Base-by-base conservation (phyloP, 345 rosid genomes). In the Viola odorata region DNA sequence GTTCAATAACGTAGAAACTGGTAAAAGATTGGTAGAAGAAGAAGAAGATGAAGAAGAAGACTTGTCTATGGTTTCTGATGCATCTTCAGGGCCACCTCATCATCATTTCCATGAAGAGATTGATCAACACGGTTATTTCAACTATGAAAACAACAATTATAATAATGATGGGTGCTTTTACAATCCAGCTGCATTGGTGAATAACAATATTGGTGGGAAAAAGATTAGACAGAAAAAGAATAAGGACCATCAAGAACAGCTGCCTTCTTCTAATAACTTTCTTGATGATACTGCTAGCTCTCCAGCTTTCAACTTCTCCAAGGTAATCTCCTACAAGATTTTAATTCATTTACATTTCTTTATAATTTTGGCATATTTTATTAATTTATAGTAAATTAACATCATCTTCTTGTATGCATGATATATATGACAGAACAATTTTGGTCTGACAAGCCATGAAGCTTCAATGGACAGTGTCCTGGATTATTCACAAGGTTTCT, bases 231-330 rank as follows among this genome's bases (percentile, higher is more conserved):
- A 49, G 53, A 81, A 72, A 65, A 85, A 86, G 50, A 67, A 67
- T 12, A 65, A 69, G 39, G 67, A 59, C 16, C 36, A 15, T n/a
- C 68, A 70, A 54, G 67, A 75, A 50, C 62, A 80, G 58, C 77
- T 78, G 51, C 66, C 79, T 60, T 74, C 86, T 49, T 58, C 32
- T 23, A 23, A 23, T 23, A 23, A 23, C 32, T 23, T 83, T 62
- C 95, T 88, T 54, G 95, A 89, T 66, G 98, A 91, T 66, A 89
- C 96, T 52, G 98, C 98, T 49, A 91, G 94, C 72, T 91, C 98
- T 73, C 85, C 90, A 16, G 69, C 80, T 56, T 53, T 81, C 76
- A 78, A 64, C 70, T 77, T 75, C 64, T 73, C 81, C 73, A 76
- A 72, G 82, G 97, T 87, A n/a, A 32, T 56, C 38, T 8, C 41